Conservation (phyloP, 495 filamentous ascomycete species). For the Penicillium pulvis region DNA sequence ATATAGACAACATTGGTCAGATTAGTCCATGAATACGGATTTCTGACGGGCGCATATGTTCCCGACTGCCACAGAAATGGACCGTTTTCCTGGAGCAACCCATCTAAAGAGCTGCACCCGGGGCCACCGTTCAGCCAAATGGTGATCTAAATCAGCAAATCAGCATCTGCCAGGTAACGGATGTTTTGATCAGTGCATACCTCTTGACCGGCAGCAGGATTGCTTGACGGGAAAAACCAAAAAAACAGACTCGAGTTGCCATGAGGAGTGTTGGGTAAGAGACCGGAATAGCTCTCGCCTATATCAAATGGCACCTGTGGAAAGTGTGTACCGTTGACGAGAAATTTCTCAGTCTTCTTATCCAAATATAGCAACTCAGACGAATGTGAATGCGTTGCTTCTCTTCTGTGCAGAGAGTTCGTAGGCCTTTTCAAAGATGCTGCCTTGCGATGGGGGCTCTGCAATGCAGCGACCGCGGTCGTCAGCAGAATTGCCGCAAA, state of each 20-base stretch:
- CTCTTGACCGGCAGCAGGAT: conserved; percentile 58
- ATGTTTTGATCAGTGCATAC: conserved; percentile 44
- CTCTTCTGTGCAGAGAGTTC: conserved; percentile 4
- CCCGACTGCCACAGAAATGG: conserved; percentile 76
- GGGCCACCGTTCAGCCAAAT: conserved; percentile 75
- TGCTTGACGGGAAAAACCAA: conserved; percentile 73
- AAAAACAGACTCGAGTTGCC: conserved; percentile 64
- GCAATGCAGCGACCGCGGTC: conserved; percentile 15
- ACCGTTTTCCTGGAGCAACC: conserved; percentile 74
- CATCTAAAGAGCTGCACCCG: conserved; percentile 69
- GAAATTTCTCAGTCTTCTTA: conserved; percentile 48
- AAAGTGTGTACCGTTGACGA: conserved; percentile 65
- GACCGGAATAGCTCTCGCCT: conserved; percentile 75
- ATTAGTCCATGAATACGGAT: conserved; percentile 71
- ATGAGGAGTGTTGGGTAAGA: conserved; percentile 65
- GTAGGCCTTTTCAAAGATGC: not conserved
- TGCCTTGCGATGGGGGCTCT: conserved; percentile 25
- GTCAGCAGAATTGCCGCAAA: conserved; percentile 3
- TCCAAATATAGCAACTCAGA: conserved; percentile 19
- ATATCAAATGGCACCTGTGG: conserved; percentile 76
- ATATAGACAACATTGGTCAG: conserved; percentile 77
- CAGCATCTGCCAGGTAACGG: not conserved
- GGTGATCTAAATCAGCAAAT: conserved; percentile 46
- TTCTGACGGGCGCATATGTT: conserved; percentile 61
- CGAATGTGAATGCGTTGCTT: not conserved